Percentiles rank a stretch among this genome's conserved stretches.
Evolutionary conservation across 1,284 basidiomycete species (phyloP).

Genomic region (Marasmius sp.): DNA sequence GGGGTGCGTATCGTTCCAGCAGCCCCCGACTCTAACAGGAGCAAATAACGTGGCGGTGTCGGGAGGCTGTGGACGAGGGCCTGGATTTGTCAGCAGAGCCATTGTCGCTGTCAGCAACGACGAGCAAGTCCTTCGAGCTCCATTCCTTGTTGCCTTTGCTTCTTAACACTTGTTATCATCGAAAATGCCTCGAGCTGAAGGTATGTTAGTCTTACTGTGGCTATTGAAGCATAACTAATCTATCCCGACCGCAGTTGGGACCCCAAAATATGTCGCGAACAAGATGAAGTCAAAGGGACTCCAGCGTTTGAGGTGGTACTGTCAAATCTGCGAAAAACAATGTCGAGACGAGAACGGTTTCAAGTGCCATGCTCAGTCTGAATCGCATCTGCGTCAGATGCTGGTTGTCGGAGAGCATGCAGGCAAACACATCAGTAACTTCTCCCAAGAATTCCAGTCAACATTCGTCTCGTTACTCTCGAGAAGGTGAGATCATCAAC

Average conservation of each 20-base stretch:
- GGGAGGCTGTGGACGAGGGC: not conserved
- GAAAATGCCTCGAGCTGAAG: slow-evolving; percentile 4
- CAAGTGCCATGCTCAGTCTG: slow-evolving; percentile 87
- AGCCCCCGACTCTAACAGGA: not conserved
- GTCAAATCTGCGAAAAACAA: slow-evolving; percentile 95
- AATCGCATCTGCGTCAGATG: slow-evolving; percentile 93
- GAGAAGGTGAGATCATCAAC: slow-evolving; percentile 51
- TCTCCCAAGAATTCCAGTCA: slow-evolving; percentile 81
- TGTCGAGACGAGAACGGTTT: slow-evolving; percentile 97
- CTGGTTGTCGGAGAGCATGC: slow-evolving; percentile 93
- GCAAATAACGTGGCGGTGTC: slow-evolving; percentile 1
- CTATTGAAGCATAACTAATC: not conserved
- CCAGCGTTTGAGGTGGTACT: slow-evolving; percentile 89
- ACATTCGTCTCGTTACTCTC: slow-evolving; percentile 88
- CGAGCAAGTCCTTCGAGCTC: not conserved
- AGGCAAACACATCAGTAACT: slow-evolving; percentile 84
- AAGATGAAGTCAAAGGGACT: slow-evolving; percentile 96
- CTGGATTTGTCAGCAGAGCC: not conserved
- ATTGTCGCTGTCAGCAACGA: not conserved
- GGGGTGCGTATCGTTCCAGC: not conserved
- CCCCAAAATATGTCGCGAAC: slow-evolving; percentile 89
- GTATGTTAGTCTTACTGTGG: not conserved
- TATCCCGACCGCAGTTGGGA: slow-evolving; percentile 58
- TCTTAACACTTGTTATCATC: not conserved
- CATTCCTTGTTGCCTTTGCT: not conserved